A percentile compares a stretch with the other conserved stretches of the same genome.
Conservation (phyloP, 2,329 filamentous ascomycete species). For the Huntiella bhutanensis region DNA sequence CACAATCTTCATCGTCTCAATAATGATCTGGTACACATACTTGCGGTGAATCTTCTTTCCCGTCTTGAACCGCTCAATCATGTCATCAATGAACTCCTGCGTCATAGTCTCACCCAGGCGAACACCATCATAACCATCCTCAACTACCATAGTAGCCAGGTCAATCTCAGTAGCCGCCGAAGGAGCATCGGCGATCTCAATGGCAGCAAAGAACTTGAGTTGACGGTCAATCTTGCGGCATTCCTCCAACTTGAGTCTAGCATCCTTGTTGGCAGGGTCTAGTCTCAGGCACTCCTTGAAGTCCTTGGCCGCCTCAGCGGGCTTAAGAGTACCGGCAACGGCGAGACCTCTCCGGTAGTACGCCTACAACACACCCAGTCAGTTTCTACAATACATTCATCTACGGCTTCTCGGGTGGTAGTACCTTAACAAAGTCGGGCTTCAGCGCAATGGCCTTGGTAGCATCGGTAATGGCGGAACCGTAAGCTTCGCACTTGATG, state of each 20-base stretch:
- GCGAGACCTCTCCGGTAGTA: slow-evolving; percentile 88
- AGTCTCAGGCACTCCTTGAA: slow-evolving; percentile 82
- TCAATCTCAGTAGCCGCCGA: slow-evolving; percentile 84
- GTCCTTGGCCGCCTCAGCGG: slow-evolving; percentile 74
- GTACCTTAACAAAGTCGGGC: slow-evolving; percentile 70
- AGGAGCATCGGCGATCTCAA: slow-evolving; percentile 80
- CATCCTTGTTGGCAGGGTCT: slow-evolving; percentile 75
- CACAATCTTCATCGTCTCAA: slow-evolving; percentile 75
- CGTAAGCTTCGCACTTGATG: slow-evolving; percentile 89
- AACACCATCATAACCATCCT: slow-evolving; percentile 70
- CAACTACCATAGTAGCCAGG: slow-evolving; percentile 66
- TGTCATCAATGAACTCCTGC: slow-evolving; percentile 89
- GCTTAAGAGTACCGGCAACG: slow-evolving; percentile 75
- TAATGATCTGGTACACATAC: slow-evolving; percentile 91
- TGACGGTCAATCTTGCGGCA: slow-evolving; percentile 91
- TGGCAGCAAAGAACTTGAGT: slow-evolving; percentile 82
- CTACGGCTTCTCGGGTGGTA: neutral
- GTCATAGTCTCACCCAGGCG: slow-evolving; percentile 71
- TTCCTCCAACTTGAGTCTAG: slow-evolving; percentile 74
- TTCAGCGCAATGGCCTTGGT: slow-evolving; percentile 83
- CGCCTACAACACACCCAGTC: slow-evolving; percentile 33
- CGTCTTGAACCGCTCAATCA: slow-evolving; percentile 87
- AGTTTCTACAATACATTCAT: neutral
- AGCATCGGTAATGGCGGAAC: slow-evolving; percentile 79
- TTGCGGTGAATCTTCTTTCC: slow-evolving; percentile 92